These are phyloP conservation scores for Ophiostoma triangulosporum DNA, from an alignment of 2,329 filamentous ascomycete genomes.

Conservation along the genomic window DNA sequence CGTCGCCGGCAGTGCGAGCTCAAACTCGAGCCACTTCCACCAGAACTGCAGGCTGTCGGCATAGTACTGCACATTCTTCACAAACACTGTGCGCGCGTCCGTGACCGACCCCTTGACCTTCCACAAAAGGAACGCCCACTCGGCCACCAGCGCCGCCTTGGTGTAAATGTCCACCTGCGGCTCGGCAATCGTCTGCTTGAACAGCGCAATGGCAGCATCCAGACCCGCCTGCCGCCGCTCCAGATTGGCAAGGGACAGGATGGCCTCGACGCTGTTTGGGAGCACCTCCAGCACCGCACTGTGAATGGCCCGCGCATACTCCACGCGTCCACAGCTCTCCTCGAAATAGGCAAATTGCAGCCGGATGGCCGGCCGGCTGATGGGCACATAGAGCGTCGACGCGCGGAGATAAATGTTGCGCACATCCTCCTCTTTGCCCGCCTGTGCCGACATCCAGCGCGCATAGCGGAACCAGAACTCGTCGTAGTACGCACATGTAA, in stretches of 20 bases:
- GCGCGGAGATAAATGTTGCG: constrained; percentile 86
- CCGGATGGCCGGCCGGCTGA: constrained; percentile 70
- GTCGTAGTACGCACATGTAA: constrained; percentile 88
- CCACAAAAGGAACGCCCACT: constrained; percentile 81
- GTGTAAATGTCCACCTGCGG: constrained; percentile 59
- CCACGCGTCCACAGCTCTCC: constrained; percentile 64
- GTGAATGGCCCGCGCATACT: constrained; percentile 75
- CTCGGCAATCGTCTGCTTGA: constrained; percentile 67
- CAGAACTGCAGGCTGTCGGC: constrained; percentile 80
- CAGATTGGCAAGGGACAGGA: constrained; percentile 76
- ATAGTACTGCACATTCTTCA: constrained; percentile 72
- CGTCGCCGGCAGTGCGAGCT: constrained; percentile 67
- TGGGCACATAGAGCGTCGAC: constrained; percentile 70
- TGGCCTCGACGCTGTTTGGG: constrained; percentile 74
- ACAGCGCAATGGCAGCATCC: constrained; percentile 71
- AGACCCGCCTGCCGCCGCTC: constrained; percentile 71
- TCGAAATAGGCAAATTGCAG: constrained; percentile 93
- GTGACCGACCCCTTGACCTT: constrained; percentile 69
- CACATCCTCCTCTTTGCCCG: constrained; percentile 74
- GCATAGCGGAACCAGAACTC: constrained; percentile 98
- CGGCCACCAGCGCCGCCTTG: constrained; percentile 75
- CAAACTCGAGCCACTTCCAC: constrained; percentile 78
- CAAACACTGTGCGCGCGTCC: constrained; percentile 72
- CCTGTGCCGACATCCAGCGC: constrained; percentile 77
- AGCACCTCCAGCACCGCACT: constrained; percentile 62